These are phyloP conservation scores for Metschnikowia koreensis DNA, from an alignment of 805 yeast genomes.

Conservation along the genomic window DNA sequence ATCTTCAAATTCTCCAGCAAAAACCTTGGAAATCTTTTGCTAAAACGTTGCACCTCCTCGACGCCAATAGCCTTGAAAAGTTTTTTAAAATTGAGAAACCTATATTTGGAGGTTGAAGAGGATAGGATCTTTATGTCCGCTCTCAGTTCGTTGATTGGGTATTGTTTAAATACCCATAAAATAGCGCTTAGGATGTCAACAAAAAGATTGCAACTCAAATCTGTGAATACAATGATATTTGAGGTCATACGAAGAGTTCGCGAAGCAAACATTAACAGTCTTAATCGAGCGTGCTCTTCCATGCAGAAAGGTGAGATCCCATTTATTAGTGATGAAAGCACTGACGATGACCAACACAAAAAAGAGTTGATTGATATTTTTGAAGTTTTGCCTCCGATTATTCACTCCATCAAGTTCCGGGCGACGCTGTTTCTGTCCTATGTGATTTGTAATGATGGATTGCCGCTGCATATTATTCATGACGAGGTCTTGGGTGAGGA, in stretches of 20 bases:
- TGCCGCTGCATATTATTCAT: slow-evolving; percentile 31
- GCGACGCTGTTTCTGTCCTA: slow-evolving; percentile 30
- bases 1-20: slow-evolving; percentile 29
- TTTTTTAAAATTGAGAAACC: slow-evolving; percentile 30
- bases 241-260: slow-evolving; percentile 32
- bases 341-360: background rate
- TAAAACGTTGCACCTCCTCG: slow-evolving; percentile 1
- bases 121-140: slow-evolving; percentile 29
- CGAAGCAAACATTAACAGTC: slow-evolving; percentile 26
- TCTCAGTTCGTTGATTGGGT: slow-evolving; percentile 25
- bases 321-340: background rate
- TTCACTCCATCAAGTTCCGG: slow-evolving; percentile 28
- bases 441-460: slow-evolving; percentile 39
- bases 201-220: slow-evolving; percentile 28
- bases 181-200: slow-evolving; percentile 24
- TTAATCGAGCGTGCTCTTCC: slow-evolving; percentile 27
- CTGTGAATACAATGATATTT: slow-evolving; percentile 39
- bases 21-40: slow-evolving; percentile 16
- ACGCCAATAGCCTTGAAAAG: slow-evolving; percentile 18
- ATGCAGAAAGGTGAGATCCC: slow-evolving; percentile 1
- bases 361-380: slow-evolving; percentile 26
- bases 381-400: slow-evolving; percentile 27
- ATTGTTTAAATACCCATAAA: slow-evolving; percentile 23
- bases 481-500: slow-evolving; percentile 25
- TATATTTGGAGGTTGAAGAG: slow-evolving; percentile 31